A percentile compares a stretch with the other conserved stretches of the same genome.
Evolutionary conservation across 208 protist genomes (phyloP).

Genomic region (Leishmania tropica): DNA sequence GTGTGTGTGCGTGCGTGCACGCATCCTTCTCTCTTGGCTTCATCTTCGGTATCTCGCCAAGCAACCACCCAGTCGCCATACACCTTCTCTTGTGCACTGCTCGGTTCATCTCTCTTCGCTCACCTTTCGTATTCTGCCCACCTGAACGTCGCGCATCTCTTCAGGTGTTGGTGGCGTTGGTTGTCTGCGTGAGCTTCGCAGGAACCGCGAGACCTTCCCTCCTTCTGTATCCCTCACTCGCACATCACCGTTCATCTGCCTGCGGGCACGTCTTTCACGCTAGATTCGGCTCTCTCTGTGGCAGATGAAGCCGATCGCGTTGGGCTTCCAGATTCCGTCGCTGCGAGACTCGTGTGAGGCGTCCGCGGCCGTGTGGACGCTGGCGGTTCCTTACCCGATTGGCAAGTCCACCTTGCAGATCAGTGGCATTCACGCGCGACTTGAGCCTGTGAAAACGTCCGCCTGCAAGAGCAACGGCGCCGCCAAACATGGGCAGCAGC

Average conservation of each 20-base stretch:
- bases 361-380: not conserved
- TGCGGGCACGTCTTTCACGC: not conserved
- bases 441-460: conserved; percentile 12
- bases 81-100: not conserved
- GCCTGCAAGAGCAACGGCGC: not conserved
- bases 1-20: not conserved
- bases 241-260: not conserved
- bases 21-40: not conserved
- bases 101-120: not conserved
- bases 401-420: conserved; percentile 58
- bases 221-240: not conserved
- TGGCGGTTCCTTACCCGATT: conserved; percentile 48
- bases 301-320: conserved; percentile 28
- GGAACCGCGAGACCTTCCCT: not conserved
- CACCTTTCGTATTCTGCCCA: not conserved
- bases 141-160: not conserved
- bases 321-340: conserved; percentile 38
- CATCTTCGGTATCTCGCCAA: not conserved
- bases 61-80: not conserved
- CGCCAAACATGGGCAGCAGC: not conserved
- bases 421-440: conserved; percentile 51
- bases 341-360: conserved; percentile 34
- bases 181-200: not conserved
- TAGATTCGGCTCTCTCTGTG: not conserved
- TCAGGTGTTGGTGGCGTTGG: not conserved